These are phyloP conservation scores for Fusarium drepaniforme DNA, from an alignment of 2,329 filamentous ascomycete genomes.

Conservation along the genomic window DNA sequence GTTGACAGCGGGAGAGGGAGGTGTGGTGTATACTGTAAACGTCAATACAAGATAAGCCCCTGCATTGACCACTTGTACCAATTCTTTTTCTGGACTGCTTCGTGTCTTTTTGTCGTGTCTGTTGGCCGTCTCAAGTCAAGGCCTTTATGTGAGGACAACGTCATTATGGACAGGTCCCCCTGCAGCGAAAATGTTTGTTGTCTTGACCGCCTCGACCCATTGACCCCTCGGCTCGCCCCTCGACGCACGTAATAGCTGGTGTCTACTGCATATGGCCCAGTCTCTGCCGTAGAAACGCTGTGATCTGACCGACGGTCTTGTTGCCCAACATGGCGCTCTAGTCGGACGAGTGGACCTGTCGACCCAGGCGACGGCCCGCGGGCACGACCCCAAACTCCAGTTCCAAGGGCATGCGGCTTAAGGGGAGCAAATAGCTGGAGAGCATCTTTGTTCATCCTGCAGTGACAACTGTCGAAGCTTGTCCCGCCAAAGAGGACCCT, in stretches of 20 bases:
- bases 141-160: neutral
- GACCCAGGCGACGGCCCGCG: constrained; percentile 36
- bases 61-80: neutral
- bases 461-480: constrained; percentile 41
- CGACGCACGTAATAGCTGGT: neutral
- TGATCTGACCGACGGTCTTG: constrained; percentile 17
- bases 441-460: constrained; percentile 29
- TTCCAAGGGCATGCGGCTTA: neutral
- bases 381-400: constrained; percentile 3
- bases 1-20: neutral
- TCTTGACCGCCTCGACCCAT: neutral
- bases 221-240: constrained; percentile 2
- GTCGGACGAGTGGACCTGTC: constrained; percentile 26
- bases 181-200: constrained; percentile 2
- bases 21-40: neutral
- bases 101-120: neutral
- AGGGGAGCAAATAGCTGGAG: constrained; percentile 15
- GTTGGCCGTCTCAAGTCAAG: neutral
- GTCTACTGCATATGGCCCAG: neutral
- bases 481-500: constrained; percentile 33
- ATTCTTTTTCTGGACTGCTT: constrained; percentile 1
- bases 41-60: neutral
- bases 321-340: constrained; percentile 22
- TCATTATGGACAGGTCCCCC: neutral
- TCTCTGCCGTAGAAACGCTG: constrained; percentile 18